Percentiles rank a stretch among this genome's conserved stretches.
These are phyloP conservation scores for Diutina neorugosa DNA, from an alignment of 1,139 yeast genomes.

Conservation along the genomic window DNA sequence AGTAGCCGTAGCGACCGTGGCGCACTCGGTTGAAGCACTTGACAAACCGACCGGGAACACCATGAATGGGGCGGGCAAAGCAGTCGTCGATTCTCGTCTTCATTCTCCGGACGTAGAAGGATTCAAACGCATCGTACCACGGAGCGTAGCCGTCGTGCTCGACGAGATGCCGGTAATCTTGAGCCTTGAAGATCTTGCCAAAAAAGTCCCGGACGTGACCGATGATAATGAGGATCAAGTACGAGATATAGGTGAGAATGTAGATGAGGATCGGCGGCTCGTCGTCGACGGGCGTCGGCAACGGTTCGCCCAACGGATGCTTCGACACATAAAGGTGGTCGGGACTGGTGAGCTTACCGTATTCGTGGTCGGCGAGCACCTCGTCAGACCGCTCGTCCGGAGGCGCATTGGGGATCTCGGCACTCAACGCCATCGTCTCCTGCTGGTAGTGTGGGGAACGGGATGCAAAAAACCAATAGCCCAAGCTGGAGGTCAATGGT, in stretches of 20 bases:
- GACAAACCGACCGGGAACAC: conserved; percentile 92
- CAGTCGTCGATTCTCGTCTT: conserved; percentile 88
- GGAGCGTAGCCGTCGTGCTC: conserved; percentile 92
- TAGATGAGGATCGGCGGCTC: conserved; percentile 81
- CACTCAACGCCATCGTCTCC: conserved; percentile 9
- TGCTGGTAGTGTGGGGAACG: background rate
- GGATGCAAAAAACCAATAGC: background rate
- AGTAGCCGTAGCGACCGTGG: conserved; percentile 43
- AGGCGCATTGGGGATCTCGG: conserved; percentile 38
- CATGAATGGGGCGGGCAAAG: conserved; percentile 89
- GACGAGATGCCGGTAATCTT: conserved; percentile 50
- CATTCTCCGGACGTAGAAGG: conserved; percentile 84
- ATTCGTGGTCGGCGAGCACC: conserved; percentile 51
- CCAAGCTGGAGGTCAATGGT: background rate
- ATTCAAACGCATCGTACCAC: conserved; percentile 87
- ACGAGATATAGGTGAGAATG: conserved; percentile 73
- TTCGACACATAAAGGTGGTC: conserved; percentile 43
- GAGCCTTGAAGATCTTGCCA: conserved; percentile 61
- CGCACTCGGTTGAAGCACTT: conserved; percentile 61
- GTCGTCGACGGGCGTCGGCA: conserved; percentile 53
- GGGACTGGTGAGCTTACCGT: conserved; percentile 46
- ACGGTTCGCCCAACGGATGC: conserved; percentile 42
- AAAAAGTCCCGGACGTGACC: conserved; percentile 89
- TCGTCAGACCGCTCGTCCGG: conserved; percentile 31
- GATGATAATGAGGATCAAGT: conserved; percentile 67